phyloP scores from a whole-genome alignment of 345 rosid species.

The Xanthoceras sorbifolium region DNA sequence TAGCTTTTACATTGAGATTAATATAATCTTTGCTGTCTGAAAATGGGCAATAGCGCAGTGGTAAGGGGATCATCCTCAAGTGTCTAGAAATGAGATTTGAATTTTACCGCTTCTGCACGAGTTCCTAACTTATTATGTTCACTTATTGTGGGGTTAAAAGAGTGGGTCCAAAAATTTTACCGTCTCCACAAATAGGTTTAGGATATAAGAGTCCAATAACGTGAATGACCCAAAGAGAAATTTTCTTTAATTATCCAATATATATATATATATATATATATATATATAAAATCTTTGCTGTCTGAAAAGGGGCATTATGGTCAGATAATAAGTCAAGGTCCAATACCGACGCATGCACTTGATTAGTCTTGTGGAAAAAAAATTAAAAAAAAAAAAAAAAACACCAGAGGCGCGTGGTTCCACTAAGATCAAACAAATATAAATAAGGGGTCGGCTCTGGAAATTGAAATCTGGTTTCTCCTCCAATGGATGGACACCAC shows the following conservation, averaged over 20 bases:
- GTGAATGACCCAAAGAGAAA: no score
- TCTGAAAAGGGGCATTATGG: slow-evolving; percentile 13
- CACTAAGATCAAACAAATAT: neutral
- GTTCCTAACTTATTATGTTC: no score
- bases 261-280: no score
- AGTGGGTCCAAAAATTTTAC: no score
- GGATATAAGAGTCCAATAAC: no score
- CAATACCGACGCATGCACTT: slow-evolving; percentile 13
- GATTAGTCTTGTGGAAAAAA: neutral
- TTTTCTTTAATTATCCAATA: no score
- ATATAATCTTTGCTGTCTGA: neutral
- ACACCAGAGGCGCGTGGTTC: slow-evolving; percentile 3
- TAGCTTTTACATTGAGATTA: neutral
- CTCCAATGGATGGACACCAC: neutral
- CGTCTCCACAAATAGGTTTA: no score
- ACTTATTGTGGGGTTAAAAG: no score
- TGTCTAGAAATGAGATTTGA: no score
- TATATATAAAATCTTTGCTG: neutral
- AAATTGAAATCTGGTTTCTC: neutral
- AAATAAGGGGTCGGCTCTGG: neutral
- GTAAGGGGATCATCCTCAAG: no score
- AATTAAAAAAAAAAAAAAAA: neutral
- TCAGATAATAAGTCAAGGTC: neutral
- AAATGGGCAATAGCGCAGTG: no score
- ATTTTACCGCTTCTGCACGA: no score